Evolutionary conservation across 371 early-diverging fungal genomes (phyloP).

Genomic region (Mortierella sp.): DNA sequence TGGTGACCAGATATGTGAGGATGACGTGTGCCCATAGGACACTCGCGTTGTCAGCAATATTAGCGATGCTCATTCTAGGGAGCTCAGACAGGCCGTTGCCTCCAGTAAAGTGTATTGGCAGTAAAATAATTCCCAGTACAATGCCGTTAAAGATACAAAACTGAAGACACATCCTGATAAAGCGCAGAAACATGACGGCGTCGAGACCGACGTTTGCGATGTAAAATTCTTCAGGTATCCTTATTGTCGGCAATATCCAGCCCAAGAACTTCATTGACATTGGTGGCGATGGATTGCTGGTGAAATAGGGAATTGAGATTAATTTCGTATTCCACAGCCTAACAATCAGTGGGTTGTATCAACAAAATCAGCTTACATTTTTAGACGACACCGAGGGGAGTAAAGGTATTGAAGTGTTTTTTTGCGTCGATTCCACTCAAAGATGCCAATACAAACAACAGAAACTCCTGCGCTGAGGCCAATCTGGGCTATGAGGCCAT

Average conservation of each 20-base stretch:
- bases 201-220: constrained; percentile 70
- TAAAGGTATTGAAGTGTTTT: constrained; percentile 58
- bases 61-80: constrained; percentile 60
- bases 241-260: constrained; percentile 57
- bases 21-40: constrained; percentile 67
- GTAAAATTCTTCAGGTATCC: constrained; percentile 63
- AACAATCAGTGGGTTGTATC: too few relatives aligned
- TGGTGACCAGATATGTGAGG: constrained; percentile 58
- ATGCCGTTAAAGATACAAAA: constrained; percentile 63
- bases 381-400: constrained; percentile 52
- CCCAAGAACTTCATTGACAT: constrained; percentile 53
- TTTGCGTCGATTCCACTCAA: constrained; percentile 58
- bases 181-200: constrained; percentile 76
- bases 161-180: constrained; percentile 72
- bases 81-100: constrained; percentile 27
- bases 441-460: constrained; percentile 51
- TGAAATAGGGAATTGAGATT: neutral
- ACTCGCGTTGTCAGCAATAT: constrained; percentile 57
- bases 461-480: constrained; percentile 54
- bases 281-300: constrained; percentile 60
- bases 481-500: constrained; percentile 58
- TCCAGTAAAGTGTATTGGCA: constrained; percentile 66
- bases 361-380: constrained; percentile 42
- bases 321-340: too few relatives aligned
- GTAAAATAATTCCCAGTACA: constrained; percentile 62